phyloP scores from a whole-genome alignment of 2,329 filamentous ascomycete species.

The Aplosporella prunicola region DNA sequence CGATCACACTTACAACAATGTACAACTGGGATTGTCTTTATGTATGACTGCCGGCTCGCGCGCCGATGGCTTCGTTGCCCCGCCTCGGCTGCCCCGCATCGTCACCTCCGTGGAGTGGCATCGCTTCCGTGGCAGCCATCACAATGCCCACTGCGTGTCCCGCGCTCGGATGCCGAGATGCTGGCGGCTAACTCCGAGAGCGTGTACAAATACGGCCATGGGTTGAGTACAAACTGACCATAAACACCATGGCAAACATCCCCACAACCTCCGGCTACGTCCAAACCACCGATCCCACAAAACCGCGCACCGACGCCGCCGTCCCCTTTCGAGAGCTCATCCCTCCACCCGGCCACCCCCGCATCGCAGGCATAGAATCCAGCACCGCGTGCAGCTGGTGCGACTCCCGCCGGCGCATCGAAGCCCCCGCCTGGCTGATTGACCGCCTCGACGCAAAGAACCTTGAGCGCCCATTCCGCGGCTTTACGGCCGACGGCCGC shows the following conservation, averaged over 20 bases:
- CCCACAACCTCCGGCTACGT: conserved; percentile 14
- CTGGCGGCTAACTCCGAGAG: too few species aligned
- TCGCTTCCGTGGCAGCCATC: too few species aligned
- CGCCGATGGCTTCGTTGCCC: too few species aligned
- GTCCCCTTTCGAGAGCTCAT: conserved; percentile 13
- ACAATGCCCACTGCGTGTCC: too few species aligned
- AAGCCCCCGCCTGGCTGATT: conserved; percentile 53
- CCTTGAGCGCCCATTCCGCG: conserved; percentile 56
- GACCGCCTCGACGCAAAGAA: conserved; percentile 29
- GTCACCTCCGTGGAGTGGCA: too few species aligned
- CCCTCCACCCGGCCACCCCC: conserved; percentile 10
- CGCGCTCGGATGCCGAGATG: too few species aligned
- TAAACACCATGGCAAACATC: conserved; percentile 22
- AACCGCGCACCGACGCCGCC: conserved; percentile 9
- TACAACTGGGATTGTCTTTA: too few species aligned
- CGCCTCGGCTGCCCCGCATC: too few species aligned
- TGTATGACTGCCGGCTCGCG: too few species aligned
- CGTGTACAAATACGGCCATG: too few species aligned
- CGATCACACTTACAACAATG: too few species aligned
- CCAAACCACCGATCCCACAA: conserved; percentile 7
- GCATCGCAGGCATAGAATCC: conserved; percentile 10
- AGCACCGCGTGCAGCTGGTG: conserved; percentile 11
- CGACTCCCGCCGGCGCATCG: conserved; percentile 14
- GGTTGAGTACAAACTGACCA: too few species aligned
- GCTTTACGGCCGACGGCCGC: conserved; percentile 58